These are phyloP conservation scores for Sugiyamaella xylanicola DNA, from an alignment of 1,139 yeast species.

Conservation along the genomic window DNA sequence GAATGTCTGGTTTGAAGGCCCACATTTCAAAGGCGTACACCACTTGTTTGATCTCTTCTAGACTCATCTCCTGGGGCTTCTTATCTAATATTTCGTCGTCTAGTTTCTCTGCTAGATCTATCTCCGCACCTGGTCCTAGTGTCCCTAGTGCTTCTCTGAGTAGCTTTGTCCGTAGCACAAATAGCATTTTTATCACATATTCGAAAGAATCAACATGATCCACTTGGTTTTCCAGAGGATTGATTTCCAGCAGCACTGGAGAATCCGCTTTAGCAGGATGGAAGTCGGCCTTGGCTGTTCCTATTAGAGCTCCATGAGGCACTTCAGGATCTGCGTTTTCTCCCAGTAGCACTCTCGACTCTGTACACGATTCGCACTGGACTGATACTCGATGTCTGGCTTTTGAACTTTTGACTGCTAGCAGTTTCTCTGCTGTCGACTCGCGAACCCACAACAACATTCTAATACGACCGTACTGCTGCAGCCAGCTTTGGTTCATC, in stretches of 20 bases:
- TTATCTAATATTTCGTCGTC: conserved; percentile 49
- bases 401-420: conserved; percentile 52
- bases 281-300: conserved; percentile 19
- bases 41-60: conserved; percentile 56
- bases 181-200: conserved; percentile 64
- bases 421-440: conserved; percentile 60
- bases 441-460: conserved; percentile 67
- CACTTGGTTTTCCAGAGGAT: conserved; percentile 36
- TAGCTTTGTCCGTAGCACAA: conserved; percentile 55
- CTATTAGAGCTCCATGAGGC: background rate
- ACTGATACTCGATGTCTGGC: conserved; percentile 61
- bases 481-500: conserved; percentile 73
- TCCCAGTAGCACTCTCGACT: conserved; percentile 13
- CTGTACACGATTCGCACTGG: conserved; percentile 60
- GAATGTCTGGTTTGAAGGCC: conserved; percentile 81
- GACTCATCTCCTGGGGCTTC: conserved; percentile 52
- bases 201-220: conserved; percentile 61
- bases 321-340: background rate
- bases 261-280: conserved; percentile 21
- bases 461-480: conserved; percentile 69
- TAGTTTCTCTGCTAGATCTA: conserved; percentile 55
- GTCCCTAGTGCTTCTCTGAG: conserved; percentile 53
- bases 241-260: conserved; percentile 35
- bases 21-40: conserved; percentile 61
- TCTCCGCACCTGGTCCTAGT: conserved; percentile 78